These are phyloP conservation scores for Ambrosiella cleistominuta DNA, from an alignment of 2,329 filamentous ascomycete species.

Conservation along the genomic window DNA sequence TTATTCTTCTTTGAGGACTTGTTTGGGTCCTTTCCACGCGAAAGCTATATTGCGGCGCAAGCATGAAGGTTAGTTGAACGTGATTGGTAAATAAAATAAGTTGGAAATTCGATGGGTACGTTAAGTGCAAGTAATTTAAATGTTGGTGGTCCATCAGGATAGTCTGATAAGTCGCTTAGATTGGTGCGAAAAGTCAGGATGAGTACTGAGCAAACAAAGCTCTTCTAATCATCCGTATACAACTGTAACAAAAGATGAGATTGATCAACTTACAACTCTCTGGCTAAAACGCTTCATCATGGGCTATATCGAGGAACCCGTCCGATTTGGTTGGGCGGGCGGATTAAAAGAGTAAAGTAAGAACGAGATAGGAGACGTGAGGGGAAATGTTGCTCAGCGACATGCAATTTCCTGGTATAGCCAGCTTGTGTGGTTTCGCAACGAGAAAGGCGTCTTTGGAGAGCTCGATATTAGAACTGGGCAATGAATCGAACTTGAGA, in stretches of 20 bases:
- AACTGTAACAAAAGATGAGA: neutral
- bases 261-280: slow-evolving; percentile 64
- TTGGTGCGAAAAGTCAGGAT: neutral
- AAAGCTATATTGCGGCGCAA: slow-evolving; percentile 53
- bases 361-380: slow-evolving; percentile 6
- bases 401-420: slow-evolving; percentile 1
- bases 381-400: slow-evolving; percentile 4
- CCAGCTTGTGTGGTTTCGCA: neutral
- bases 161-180: no score
- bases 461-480: no score
- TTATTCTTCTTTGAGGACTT: slow-evolving; percentile 69
- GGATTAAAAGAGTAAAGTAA: slow-evolving; percentile 5
- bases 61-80: neutral
- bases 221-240: neutral
- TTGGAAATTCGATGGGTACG: no score
- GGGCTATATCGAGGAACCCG: slow-evolving; percentile 19
- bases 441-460: no score
- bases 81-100: no score
- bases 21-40: slow-evolving; percentile 69
- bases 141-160: no score
- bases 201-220: neutral
- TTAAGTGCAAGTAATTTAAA: no score
- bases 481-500: neutral
- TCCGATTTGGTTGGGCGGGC: slow-evolving; percentile 12
- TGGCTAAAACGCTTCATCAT: slow-evolving; percentile 96